These are phyloP conservation scores for Fragaria nilgerrensis DNA, from an alignment of 306 rosid genomes.

Conservation along the genomic window DNA sequence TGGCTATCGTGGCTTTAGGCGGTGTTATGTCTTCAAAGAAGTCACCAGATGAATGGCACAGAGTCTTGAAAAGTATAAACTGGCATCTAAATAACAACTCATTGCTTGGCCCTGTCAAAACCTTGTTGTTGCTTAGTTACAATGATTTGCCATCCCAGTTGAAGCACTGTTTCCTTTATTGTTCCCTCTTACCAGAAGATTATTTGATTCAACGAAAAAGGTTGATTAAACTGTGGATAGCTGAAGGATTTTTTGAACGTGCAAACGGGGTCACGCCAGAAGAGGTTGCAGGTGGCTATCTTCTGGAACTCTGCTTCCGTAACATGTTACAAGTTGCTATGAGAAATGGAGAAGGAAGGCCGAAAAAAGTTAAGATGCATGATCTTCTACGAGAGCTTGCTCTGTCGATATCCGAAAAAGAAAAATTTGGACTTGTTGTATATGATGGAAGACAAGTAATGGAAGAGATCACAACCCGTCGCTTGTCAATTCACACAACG, in stretches of 20 bases:
- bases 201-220: background rate
- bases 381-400: too few species aligned
- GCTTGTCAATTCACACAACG: too few species aligned
- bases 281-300: too few species aligned
- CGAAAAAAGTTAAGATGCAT: too few species aligned
- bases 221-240: slow-evolving; percentile 13
- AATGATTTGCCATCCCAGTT: slow-evolving; percentile 22
- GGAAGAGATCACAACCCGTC: too few species aligned
- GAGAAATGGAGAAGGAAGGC: too few species aligned
- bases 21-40: background rate
- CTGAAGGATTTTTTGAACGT: slow-evolving; percentile 5
- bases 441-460: too few species aligned
- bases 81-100: background rate
- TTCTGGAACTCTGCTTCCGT: too few species aligned
- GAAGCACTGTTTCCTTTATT: slow-evolving; percentile 20
- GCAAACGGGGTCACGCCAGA: too few species aligned
- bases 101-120: background rate
- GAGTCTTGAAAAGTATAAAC: background rate
- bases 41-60: background rate
- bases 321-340: too few species aligned
- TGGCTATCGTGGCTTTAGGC: background rate
- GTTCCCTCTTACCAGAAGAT: slow-evolving; percentile 28
- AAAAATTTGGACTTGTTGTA: too few species aligned
- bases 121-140: slow-evolving; percentile 22
- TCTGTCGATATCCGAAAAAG: too few species aligned